phyloP scores from a whole-genome alignment of 768 basidiomycete species.

The Dioszegia hungarica region DNA sequence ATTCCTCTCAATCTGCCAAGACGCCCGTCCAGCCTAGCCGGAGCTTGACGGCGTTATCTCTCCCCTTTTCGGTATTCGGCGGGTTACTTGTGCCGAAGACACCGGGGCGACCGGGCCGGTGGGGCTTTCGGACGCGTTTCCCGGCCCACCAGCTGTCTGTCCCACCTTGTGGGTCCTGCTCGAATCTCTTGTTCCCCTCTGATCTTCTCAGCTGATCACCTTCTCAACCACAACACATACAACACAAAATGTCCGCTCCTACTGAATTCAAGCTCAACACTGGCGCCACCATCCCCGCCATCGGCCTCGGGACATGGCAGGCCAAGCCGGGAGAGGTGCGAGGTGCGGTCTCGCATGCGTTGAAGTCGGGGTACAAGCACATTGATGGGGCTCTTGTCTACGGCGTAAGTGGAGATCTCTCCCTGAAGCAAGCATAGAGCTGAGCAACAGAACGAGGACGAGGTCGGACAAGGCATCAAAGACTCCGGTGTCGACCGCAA shows the following conservation, averaged over 20 bases:
- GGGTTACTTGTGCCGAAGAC: no score
- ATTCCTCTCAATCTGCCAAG: no score
- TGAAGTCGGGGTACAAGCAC: conserved; percentile 67
- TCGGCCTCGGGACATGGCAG: conserved; percentile 77
- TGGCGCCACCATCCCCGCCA: conserved; percentile 66
- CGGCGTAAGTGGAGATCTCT: conserved; percentile 47
- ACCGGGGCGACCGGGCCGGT: no score
- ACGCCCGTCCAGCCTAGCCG: no score
- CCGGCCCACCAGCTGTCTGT: no score
- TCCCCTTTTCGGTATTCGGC: no score
- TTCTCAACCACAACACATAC: neutral
- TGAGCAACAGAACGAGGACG: conserved; percentile 59
- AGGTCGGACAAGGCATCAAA: conserved; percentile 76
- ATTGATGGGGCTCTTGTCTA: conserved; percentile 62
- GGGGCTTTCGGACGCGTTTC: no score
- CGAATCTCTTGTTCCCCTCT: no score
- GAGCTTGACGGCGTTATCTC: no score
- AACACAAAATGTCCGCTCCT: conserved; percentile 48
- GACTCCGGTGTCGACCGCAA: conserved; percentile 67
- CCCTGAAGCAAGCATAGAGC: neutral
- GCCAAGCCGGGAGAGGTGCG: conserved; percentile 66
- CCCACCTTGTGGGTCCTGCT: no score
- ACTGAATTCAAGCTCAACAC: conserved; percentile 64
- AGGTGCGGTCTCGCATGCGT: conserved; percentile 67
- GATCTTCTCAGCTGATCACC: no score